Base-by-base conservation (phyloP, 75 land plant species). In the Azolla pinnata region DNA sequence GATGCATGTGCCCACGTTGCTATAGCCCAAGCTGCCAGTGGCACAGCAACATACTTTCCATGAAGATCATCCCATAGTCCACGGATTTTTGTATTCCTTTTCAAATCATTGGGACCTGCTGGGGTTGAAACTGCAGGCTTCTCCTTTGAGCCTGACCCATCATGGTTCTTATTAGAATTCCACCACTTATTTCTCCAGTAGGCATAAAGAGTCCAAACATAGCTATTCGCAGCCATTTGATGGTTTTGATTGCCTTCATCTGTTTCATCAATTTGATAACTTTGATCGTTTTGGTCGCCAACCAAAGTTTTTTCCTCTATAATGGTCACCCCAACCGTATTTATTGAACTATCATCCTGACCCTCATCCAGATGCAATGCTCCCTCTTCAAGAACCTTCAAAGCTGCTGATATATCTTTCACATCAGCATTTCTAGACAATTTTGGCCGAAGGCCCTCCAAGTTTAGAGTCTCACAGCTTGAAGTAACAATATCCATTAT, bases 31-130 rank as follows among this genome's bases (percentile, higher is more conserved):
- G 99, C 80, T 46, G 99, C 99, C 70, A 95, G 79, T 29, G 99
- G 96, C 8, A 95, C 96, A 53, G 97, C 87, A 57, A 95, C 88
- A 86, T 85, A 83, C 51, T 81, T 67, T 48, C 83, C 76, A 35
- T 84, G 85, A 65, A 95, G 74, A 73, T 95, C 99, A 79, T 95
- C 99, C 99, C 99, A 95, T 1, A 95, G 79, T 14, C 99, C 99
- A 63, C 80, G 87, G 40, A 32, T 2, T 51, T 31, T 57, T 52
- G 29, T 23, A 35, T 52, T 52, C 4, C 4, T 52, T 24, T 52
- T 29, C 28, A 25, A 4, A 3, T 25, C 44, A 18, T 3, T 44
- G 4, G 50, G 21, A 18, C 50, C 63, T 40, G 29, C 24, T 35
- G 47, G 23, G 8, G 51, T 27, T 42, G 47, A 7, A 2, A 2